Conservation (phyloP, 2,329 filamentous ascomycete genomes). For the Clarireedia sp. region DNA sequence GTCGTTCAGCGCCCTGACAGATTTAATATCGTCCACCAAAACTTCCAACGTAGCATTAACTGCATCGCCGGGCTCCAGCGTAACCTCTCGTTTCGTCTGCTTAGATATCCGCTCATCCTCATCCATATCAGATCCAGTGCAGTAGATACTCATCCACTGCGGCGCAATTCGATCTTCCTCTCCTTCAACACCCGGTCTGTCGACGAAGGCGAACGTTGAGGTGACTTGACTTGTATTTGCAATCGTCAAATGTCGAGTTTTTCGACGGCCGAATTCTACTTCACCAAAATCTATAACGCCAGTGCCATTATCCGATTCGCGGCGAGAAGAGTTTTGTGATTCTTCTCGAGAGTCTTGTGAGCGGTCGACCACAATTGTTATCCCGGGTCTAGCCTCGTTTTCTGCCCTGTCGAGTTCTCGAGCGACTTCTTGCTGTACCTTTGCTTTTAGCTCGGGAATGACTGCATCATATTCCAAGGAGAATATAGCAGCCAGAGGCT, state of each 20-base stretch:
- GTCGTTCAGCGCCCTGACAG: constrained; percentile 65
- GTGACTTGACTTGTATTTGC: constrained; percentile 84
- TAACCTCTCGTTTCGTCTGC: constrained; percentile 38
- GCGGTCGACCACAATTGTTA: constrained; percentile 74
- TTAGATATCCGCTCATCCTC: constrained; percentile 17
- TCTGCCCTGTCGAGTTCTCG: constrained; percentile 83
- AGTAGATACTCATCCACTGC: constrained; percentile 63
- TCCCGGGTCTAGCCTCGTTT: constrained; percentile 76
- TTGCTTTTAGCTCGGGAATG: constrained; percentile 74
- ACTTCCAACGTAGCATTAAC: constrained; percentile 61
- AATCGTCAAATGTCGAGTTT: constrained; percentile 65
- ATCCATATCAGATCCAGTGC: constrained; percentile 45
- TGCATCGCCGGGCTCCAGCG: constrained; percentile 78
- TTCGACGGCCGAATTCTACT: constrained; percentile 59
- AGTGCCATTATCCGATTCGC: constrained; percentile 30
- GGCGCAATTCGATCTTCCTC: constrained; percentile 38
- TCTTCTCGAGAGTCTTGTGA: constrained; percentile 32
- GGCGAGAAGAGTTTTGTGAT: constrained; percentile 7
- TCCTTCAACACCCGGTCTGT: constrained; percentile 57
- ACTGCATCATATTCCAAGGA: constrained; percentile 79
- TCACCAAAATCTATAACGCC: constrained; percentile 69
- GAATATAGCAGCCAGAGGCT: constrained; percentile 80
- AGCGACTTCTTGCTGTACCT: constrained; percentile 78
- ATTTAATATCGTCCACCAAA: constrained; percentile 53
- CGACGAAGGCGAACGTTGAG: constrained; percentile 73